These are phyloP conservation scores for Leishmania arabica DNA, from an alignment of 208 protist species.

Conservation along the genomic window DNA sequence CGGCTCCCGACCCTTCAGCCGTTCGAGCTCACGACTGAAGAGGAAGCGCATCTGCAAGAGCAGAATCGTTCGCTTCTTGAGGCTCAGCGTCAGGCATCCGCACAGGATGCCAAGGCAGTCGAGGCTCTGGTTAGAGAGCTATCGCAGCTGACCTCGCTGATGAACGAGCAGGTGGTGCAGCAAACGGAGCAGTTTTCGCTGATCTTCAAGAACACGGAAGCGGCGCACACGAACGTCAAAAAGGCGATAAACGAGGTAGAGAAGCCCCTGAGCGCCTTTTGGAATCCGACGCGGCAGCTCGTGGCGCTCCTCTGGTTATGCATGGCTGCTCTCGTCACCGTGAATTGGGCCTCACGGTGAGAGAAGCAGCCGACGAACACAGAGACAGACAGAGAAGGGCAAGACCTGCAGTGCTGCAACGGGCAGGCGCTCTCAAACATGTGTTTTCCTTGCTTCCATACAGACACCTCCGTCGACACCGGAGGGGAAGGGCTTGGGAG, in stretches of 20 bases:
- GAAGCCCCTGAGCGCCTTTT: slow-evolving; percentile 55
- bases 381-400: neutral
- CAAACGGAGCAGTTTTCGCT: slow-evolving; percentile 87
- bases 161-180: slow-evolving; percentile 81
- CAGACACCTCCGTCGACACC: neutral
- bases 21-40: slow-evolving; percentile 39
- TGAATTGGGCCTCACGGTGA: slow-evolving; percentile 47
- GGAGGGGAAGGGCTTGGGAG: neutral
- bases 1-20: slow-evolving; percentile 4
- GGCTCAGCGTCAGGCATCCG: slow-evolving; percentile 51
- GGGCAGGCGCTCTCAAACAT: neutral
- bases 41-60: slow-evolving; percentile 43
- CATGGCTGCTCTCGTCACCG: slow-evolving; percentile 51
- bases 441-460: neutral
- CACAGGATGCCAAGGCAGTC: slow-evolving; percentile 69
- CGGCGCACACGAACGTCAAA: slow-evolving; percentile 57
- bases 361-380: neutral
- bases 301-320: slow-evolving; percentile 78
- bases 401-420: neutral
- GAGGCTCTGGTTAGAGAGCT: slow-evolving; percentile 82
- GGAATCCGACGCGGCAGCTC: slow-evolving; percentile 78
- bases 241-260: slow-evolving; percentile 68
- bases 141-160: slow-evolving; percentile 85
- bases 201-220: slow-evolving; percentile 71
- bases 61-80: slow-evolving; percentile 54